A percentile compares a stretch with the other conserved stretches of the same genome.
Evolutionary conservation across 257 asterid species (phyloP).

Genomic region (Jacaranda copaia): DNA sequence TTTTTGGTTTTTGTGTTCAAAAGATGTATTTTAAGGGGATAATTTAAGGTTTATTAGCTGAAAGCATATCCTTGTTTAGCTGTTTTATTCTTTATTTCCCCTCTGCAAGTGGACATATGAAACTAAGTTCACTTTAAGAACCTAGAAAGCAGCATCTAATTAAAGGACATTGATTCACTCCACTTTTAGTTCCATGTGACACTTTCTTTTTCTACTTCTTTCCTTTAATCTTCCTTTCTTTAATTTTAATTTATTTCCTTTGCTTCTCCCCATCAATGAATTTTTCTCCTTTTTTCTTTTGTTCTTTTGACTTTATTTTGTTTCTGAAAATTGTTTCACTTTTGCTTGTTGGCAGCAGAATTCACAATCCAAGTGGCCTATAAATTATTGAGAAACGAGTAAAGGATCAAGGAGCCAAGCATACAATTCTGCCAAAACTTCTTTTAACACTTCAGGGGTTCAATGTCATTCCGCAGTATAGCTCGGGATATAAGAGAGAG

Average conservation of each 20-base stretch:
- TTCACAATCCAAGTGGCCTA: slow-evolving; percentile 40
- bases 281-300: slow-evolving; percentile 43
- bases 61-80: slow-evolving; percentile 36
- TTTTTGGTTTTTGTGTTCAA: slow-evolving; percentile 13
- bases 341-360: slow-evolving; percentile 44
- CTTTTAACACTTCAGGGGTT: slow-evolving; percentile 14
- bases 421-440: slow-evolving; percentile 8
- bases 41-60: slow-evolving; percentile 23
- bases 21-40: not conserved
- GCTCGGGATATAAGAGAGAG: slow-evolving; percentile 66
- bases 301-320: slow-evolving; percentile 36
- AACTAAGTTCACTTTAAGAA: slow-evolving; percentile 27
- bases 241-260: slow-evolving; percentile 32
- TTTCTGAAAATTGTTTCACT: slow-evolving; percentile 31
- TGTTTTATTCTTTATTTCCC: slow-evolving; percentile 30
- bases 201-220: slow-evolving; percentile 49
- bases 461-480: slow-evolving; percentile 70
- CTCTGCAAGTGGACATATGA: slow-evolving; percentile 40
- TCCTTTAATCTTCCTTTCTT: slow-evolving; percentile 24
- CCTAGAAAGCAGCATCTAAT: slow-evolving; percentile 45
- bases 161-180: slow-evolving; percentile 49
- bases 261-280: slow-evolving; percentile 37
- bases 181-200: slow-evolving; percentile 63
- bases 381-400: slow-evolving; percentile 23
- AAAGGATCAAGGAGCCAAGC: slow-evolving; percentile 31